Percentiles rank a stretch among this genome's conserved stretches.
Evolutionary conservation across 192 early-diverging fungal genomes (phyloP).

Genomic region (Coemansia sp.): DNA sequence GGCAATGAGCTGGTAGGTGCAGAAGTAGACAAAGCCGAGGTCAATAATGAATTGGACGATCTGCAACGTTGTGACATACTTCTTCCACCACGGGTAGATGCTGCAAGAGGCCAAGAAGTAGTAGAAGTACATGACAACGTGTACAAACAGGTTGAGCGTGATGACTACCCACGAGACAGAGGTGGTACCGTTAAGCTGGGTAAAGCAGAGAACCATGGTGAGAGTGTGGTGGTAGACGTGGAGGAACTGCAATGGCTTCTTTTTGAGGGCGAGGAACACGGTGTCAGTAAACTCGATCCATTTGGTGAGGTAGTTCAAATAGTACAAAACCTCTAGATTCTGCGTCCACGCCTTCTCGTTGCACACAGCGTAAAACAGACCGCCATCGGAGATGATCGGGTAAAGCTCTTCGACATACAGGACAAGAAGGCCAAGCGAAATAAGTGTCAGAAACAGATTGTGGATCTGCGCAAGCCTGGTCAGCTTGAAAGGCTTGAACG

Average conservation of each 20-base stretch:
- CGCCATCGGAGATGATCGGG: constrained; percentile 68
- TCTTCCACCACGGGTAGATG: constrained; percentile 89
- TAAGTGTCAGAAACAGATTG: constrained; percentile 72
- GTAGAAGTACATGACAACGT: constrained; percentile 92
- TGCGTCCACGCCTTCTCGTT: constrained; percentile 70
- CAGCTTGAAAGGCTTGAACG: constrained; percentile 67
- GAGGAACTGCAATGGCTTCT: constrained; percentile 87
- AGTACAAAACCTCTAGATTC: constrained; percentile 79
- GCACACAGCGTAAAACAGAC: constrained; percentile 74
- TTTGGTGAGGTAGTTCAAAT: constrained; percentile 91
- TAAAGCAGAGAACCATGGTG: constrained; percentile 85
- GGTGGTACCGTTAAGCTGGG: constrained; percentile 72
- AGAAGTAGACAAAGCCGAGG: constrained; percentile 80
- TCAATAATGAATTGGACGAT: constrained; percentile 91
- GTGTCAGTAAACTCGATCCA: constrained; percentile 89
- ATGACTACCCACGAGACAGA: constrained; percentile 66
- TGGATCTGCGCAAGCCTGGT: constrained; percentile 74
- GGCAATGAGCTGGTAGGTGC: constrained; percentile 81
- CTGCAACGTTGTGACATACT: constrained; percentile 87
- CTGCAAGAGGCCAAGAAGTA: constrained; percentile 78
- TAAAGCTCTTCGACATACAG: constrained; percentile 75
- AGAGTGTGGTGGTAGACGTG: constrained; percentile 92
- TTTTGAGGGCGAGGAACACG: constrained; percentile 79
- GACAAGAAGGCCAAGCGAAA: constrained; percentile 67
- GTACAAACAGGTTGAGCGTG: constrained; percentile 81